These are phyloP conservation scores for Pythium sukuiense DNA, from an alignment of 352 stramenopile genomes.

Conservation along the genomic window DNA sequence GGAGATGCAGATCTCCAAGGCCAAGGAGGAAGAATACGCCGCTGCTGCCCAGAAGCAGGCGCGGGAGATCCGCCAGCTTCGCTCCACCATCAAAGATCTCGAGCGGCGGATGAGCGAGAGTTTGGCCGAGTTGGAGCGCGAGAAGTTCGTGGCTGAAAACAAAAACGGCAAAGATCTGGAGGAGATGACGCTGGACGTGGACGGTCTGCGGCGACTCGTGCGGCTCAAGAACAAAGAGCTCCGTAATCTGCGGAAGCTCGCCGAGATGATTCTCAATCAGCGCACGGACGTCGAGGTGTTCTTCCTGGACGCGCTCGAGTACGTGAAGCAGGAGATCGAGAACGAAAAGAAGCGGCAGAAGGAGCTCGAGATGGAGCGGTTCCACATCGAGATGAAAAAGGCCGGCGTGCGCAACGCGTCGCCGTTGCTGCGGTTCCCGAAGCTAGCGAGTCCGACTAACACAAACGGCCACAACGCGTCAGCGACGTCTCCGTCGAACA, in stretches of 20 bases:
- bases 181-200: constrained; percentile 83
- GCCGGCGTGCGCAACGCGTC: constrained; percentile 31
- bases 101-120: constrained; percentile 76
- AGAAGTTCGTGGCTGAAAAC: constrained; percentile 48
- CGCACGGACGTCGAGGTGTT: constrained; percentile 91
- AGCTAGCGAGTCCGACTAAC: constrained; percentile 33
- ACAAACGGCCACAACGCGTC: background rate
- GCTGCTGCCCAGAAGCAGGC: constrained; percentile 73
- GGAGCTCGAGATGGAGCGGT: constrained; percentile 52
- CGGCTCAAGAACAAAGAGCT: constrained; percentile 94
- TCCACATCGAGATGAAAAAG: constrained; percentile 53
- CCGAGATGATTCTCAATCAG: constrained; percentile 91
- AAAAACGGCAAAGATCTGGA: constrained; percentile 69
- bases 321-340: constrained; percentile 82
- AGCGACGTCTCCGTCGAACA: constrained; percentile 3
- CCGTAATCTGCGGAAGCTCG: constrained; percentile 82
- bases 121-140: constrained; percentile 67
- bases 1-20: constrained; percentile 74
- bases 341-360: constrained; percentile 47
- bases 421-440: constrained; percentile 46
- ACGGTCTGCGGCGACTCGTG: constrained; percentile 85
- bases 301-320: constrained; percentile 90
- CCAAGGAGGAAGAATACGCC: constrained; percentile 90
- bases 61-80: constrained; percentile 74
- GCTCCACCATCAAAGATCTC: constrained; percentile 63